Conservation (phyloP, 108 stramenopile species). For the Mediolabrus comicus region DNA sequence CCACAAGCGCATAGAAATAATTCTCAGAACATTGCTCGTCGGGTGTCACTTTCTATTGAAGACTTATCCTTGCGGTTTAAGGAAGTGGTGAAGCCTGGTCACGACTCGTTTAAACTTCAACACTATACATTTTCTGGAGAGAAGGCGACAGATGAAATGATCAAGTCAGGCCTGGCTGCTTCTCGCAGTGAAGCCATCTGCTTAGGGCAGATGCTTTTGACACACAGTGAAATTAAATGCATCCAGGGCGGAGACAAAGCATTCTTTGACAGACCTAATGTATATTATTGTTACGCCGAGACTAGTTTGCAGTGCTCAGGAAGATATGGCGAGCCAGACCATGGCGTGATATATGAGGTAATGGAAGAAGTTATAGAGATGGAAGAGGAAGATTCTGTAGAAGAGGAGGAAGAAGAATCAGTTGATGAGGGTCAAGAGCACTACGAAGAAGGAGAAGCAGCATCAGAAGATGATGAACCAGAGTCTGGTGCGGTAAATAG, state of each 20-base stretch:
- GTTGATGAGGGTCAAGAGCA: not conserved
- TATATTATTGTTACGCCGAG: not conserved
- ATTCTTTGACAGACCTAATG: not conserved
- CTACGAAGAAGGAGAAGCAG: not conserved
- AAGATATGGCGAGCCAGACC: not conserved
- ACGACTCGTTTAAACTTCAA: conserved; percentile 9
- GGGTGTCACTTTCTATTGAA: conserved; percentile 7
- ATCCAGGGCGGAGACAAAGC: not conserved
- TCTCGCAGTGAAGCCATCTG: conserved; percentile 15
- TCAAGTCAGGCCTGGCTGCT: conserved; percentile 2
- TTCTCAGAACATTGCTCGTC: not conserved
- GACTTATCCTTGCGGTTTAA: conserved; percentile 1
- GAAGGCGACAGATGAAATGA: conserved; percentile 1
- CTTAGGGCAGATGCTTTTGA: conserved; percentile 12
- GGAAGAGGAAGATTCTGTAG: not conserved
- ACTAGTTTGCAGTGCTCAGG: not conserved
- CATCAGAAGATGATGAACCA: not conserved
- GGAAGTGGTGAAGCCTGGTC: conserved; percentile 9
- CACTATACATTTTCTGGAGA: conserved; percentile 7
- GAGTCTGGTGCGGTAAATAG: not conserved
- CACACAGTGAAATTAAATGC: not conserved
- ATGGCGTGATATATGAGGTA: not conserved
- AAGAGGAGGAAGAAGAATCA: not conserved
- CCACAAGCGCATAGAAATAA: not conserved
- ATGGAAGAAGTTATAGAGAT: not conserved